Percentiles rank a stretch among this genome's conserved stretches.
Evolutionary conservation across 805 yeast species (phyloP).

Genomic region (Candida taoyuanica): DNA sequence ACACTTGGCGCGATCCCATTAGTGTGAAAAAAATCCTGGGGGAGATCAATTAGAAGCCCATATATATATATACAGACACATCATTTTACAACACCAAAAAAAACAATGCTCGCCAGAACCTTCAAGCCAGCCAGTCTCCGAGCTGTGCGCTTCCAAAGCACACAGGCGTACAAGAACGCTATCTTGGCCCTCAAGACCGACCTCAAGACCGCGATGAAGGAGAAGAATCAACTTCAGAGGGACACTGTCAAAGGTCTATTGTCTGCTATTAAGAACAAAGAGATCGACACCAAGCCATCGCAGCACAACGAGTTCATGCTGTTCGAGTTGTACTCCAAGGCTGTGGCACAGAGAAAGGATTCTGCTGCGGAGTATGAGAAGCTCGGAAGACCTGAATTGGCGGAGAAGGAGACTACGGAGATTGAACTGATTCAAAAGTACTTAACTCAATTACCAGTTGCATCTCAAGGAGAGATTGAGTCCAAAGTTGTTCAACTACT

Average conservation of each 20-base stretch:
- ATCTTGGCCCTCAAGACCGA: conserved; percentile 35
- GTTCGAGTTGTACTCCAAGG: conserved; percentile 35
- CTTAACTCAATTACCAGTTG: conserved; percentile 39
- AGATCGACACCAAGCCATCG: conserved; percentile 33
- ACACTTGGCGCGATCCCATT: too few relatives aligned
- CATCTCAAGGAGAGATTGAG: conserved; percentile 42
- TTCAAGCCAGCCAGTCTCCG: conserved; percentile 1
- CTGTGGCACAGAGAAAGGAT: conserved; percentile 45
- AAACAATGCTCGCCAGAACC: conserved; percentile 6
- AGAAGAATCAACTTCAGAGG: conserved; percentile 38
- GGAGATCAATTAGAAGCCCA: too few relatives aligned
- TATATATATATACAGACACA: too few relatives aligned
- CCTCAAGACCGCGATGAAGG: conserved; percentile 44
- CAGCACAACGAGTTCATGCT: conserved; percentile 34
- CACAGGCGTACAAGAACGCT: conserved; percentile 32
- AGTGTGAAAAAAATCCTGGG: too few relatives aligned
- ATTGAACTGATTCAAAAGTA: conserved; percentile 38
- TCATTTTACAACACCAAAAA: neutral
- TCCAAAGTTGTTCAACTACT: conserved; percentile 28
- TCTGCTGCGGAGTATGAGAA: conserved; percentile 43
- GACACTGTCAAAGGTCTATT: conserved; percentile 41
- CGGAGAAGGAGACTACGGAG: conserved; percentile 47
- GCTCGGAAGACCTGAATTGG: conserved; percentile 48
- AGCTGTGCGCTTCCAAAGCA: conserved; percentile 29
- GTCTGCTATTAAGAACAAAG: conserved; percentile 40